Base-by-base conservation (phyloP, 2,329 filamentous ascomycete genomes). In the Dothiorella sarmentorum region DNA sequence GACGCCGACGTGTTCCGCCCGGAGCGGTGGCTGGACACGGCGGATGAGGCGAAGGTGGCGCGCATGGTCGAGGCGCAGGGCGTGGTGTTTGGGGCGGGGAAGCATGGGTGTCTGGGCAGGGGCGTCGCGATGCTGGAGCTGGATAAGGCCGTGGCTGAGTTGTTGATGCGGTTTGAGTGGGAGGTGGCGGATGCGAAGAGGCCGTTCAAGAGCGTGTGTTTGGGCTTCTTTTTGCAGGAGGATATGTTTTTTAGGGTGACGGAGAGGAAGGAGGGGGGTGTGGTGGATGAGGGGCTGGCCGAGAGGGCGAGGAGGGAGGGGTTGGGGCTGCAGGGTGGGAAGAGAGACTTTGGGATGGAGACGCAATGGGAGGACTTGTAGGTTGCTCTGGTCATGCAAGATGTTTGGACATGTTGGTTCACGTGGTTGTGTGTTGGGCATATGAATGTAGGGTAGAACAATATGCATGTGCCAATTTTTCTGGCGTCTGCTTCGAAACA, bases 141-240 rank as follows among this genome's bases (percentile, higher is more conserved):
- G n/a, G 66, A 73, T 56, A 75, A 75, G 63, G 63, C 72, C 2
- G 68, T 75, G 29, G 74, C 78, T 18, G 77, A 81, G 70, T 15
- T 56, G 27, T 40, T 45, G n/a, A 13, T 56, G 18, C 11, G 53
- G 3, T 56, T 56, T 18, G 53, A 44, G 5, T 56, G 53, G 53
- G 40, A 56, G 26, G 4, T 56, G 0, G 29, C 37, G 7, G 40
- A 56, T 18, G 40, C 27, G 9, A 33, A 27, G 45, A 45, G 65
- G 49, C 69, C 69, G 47, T 71, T 67, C 67, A 66, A 65, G 60
- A 62, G 64, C 33, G 66, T 64, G 26, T 69, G 70, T 42, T 60
- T 35, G 33, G 62, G 61, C 31, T 56, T 62, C 4, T 61, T 60
- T 26, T 42, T 64, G 60, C 60, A 63, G 47, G 56, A 62, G 29